Base-by-base conservation (phyloP, 768 basidiomycete genomes). In the Leccinum truebloodii region DNA sequence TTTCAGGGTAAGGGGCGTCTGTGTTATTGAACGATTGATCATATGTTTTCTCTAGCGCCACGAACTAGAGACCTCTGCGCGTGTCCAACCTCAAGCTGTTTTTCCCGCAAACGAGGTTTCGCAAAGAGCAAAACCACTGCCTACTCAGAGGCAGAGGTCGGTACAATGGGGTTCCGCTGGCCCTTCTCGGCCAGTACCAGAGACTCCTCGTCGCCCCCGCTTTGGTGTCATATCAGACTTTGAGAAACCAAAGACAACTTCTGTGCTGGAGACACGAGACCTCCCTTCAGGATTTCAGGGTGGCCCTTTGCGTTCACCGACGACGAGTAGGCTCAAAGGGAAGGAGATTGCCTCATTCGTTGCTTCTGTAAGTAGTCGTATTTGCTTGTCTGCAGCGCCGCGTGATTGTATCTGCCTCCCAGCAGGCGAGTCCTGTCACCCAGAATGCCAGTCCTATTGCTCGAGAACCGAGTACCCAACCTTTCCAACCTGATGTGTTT, bases 1-100 rank as follows among this genome's bases (percentile, higher is more conserved):
- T 24, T 91, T 92, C 78, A 88, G 83, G 75, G 90, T 88, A 74
- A 55, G 78, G 51, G 63, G 7, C 18, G 12, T 59, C 12, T 59
- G n/a, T 55, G 39, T 64, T 20, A 24, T 57, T 24, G 54, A 32
- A 52, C 55, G 39, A 54, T 48, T 72, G 54, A 68, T 61, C 32
- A 44, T 48, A 55, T 62, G 55, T 61, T 52, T 39, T 35, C 14
- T 35, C 59, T 63, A 90, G 89, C 86, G 86, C 80, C 87, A 86
- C 65, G 88, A 89, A 69, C 59, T 86, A 32, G 88, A 89, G 62
- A 81, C 81, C 4, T 76, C 84, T 13, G 68, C 75, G 22, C 81
- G 84, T 18, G 87, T 80, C 67, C 77, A 79, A 13, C 75, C 83
- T 20, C 69, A 71, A 60, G 77, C 84, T 24, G 69, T 74, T n/a